phyloP scores from a whole-genome alignment of 2,329 filamentous ascomycete genomes.

The Scortechinia acanthostroma region DNA sequence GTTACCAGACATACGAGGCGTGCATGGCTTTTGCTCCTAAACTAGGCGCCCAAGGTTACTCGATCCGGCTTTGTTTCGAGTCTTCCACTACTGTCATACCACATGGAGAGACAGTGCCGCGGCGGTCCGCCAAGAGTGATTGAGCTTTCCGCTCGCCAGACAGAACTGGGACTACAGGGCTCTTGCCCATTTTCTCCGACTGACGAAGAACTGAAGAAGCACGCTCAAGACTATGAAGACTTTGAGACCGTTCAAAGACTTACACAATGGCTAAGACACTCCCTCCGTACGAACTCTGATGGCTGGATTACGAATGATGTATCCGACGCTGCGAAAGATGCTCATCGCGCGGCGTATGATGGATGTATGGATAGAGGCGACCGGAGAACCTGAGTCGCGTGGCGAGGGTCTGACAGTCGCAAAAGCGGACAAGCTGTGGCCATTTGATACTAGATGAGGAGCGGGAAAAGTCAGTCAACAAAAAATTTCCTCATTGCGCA shows the following conservation, averaged over 20 bases:
- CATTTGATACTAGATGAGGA: slow-evolving; percentile 14
- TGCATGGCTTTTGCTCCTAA: slow-evolving; percentile 13
- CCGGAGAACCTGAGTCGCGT: slow-evolving; percentile 10
- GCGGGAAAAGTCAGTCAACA: no score
- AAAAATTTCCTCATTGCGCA: no score
- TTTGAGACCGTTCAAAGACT: slow-evolving; percentile 16
- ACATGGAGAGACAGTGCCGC: slow-evolving; percentile 15
- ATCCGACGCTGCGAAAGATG: slow-evolving; percentile 15
- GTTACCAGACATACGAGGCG: slow-evolving; percentile 17
- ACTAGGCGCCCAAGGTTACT: slow-evolving; percentile 12
- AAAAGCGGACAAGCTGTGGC: slow-evolving; percentile 15
- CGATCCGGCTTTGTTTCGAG: slow-evolving; percentile 15
- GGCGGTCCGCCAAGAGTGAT: slow-evolving; percentile 18
- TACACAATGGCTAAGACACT: slow-evolving; percentile 14
- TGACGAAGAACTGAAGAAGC: slow-evolving; percentile 13
- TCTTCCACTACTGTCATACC: slow-evolving; percentile 18
- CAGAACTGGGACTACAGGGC: slow-evolving; percentile 12
- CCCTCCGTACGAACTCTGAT: slow-evolving; percentile 16
- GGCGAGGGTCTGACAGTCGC: slow-evolving; percentile 9
- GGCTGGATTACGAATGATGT: slow-evolving; percentile 19
- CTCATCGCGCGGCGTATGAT: slow-evolving; percentile 14
- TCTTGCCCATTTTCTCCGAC: slow-evolving; percentile 13
- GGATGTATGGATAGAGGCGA: slow-evolving; percentile 18
- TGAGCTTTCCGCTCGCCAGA: slow-evolving; percentile 15
- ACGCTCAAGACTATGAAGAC: slow-evolving; percentile 16